phyloP scores from a whole-genome alignment of 2,329 filamentous ascomycete species.

The Fusarium bulbicola region DNA sequence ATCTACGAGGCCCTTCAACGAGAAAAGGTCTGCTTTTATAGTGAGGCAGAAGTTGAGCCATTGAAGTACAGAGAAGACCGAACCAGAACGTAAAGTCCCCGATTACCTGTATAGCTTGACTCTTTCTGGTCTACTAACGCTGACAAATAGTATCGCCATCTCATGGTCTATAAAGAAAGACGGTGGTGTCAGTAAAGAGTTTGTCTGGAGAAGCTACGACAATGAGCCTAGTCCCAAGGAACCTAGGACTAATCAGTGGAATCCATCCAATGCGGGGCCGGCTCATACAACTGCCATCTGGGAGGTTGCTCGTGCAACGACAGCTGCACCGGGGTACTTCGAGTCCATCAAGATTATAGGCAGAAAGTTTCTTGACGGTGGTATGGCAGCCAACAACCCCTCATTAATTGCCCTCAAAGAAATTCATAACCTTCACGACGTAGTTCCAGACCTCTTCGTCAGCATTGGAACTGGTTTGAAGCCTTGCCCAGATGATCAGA shows the following conservation, averaged over 20 bases:
- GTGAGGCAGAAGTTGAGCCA: rapidly evolving
- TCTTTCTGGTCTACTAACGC: too few relatives aligned
- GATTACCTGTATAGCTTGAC: too few relatives aligned
- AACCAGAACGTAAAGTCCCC: background rate
- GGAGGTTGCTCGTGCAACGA: conserved; percentile 4
- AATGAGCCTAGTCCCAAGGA: background rate
- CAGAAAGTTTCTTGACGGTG: background rate
- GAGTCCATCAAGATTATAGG: background rate
- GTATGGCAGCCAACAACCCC: conserved; percentile 1
- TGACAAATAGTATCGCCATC: too few relatives aligned
- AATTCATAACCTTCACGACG: background rate
- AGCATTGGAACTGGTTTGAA: conserved; percentile 12
- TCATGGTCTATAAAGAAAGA: too few relatives aligned
- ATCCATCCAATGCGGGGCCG: background rate
- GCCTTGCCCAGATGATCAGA: too few relatives aligned
- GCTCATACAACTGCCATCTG: background rate
- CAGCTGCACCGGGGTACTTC: background rate
- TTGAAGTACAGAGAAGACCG: background rate
- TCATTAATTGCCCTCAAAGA: background rate
- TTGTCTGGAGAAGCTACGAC: background rate
- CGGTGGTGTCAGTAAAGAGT: too few relatives aligned
- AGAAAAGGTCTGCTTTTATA: rapidly evolving
- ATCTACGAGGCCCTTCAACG: background rate
- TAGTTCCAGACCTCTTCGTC: background rate
- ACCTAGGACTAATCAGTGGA: too few relatives aligned